phyloP scores from a whole-genome alignment of 352 stramenopile genomes.

The Peronospora farinosa region DNA sequence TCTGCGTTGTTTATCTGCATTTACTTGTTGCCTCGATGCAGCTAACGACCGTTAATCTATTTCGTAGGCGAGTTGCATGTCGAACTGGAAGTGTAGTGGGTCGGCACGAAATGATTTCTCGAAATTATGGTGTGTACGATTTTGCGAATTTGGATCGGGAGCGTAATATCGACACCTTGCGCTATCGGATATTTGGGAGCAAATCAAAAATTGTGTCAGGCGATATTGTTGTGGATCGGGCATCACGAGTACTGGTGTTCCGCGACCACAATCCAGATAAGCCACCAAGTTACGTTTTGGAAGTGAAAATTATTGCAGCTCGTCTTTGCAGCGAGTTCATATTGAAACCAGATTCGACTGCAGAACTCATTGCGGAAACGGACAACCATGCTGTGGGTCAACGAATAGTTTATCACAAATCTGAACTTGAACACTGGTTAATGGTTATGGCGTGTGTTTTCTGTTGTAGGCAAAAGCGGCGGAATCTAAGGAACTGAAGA shows the following conservation, averaged over 20 bases:
- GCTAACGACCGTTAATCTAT: conserved; percentile 3
- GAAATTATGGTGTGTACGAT: conserved; percentile 70
- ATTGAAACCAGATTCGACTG: conserved; percentile 48
- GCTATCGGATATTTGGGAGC: conserved; percentile 66
- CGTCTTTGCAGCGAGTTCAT: conserved; percentile 59
- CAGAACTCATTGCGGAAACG: conserved; percentile 56
- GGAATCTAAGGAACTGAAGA: conserved; percentile 71
- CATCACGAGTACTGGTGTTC: conserved; percentile 77
- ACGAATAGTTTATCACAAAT: background rate
- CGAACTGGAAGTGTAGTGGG: conserved; percentile 44
- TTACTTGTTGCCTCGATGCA: background rate
- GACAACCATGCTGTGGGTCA: conserved; percentile 53
- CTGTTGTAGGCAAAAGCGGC: conserved; percentile 32
- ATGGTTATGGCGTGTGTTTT: background rate
- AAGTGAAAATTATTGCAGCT: conserved; percentile 80
- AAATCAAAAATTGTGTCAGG: conserved; percentile 58
- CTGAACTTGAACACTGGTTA: background rate
- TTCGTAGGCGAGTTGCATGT: conserved; percentile 58
- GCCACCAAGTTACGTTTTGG: conserved; percentile 61
- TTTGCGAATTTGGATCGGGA: conserved; percentile 81
- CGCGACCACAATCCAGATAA: conserved; percentile 52
- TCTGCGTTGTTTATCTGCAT: background rate
- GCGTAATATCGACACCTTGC: conserved; percentile 60
- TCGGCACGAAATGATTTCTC: conserved; percentile 45
- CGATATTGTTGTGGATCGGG: conserved; percentile 72